phyloP scores from a whole-genome alignment of 164 flowering plant genomes.

The Magnolia officinalis region DNA sequence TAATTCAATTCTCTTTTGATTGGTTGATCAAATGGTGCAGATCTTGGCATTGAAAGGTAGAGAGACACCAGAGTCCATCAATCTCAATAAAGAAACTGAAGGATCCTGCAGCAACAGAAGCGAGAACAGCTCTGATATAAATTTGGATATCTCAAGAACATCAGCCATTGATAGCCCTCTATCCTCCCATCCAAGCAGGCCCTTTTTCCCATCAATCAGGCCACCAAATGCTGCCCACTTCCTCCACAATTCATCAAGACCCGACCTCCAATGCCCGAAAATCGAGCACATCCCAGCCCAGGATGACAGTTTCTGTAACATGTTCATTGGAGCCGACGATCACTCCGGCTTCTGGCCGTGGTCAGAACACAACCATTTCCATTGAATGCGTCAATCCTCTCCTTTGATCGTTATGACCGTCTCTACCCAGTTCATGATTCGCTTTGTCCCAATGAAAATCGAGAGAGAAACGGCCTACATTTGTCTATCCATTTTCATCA shows the following conservation, averaged over 20 bases:
- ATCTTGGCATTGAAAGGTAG: conserved; percentile 68
- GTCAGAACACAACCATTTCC: conserved; percentile 75
- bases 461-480: background rate
- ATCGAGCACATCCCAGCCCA: conserved; percentile 29
- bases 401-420: background rate
- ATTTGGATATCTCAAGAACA: conserved; percentile 68
- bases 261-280: conserved; percentile 37
- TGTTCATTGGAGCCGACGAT: conserved; percentile 81
- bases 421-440: background rate
- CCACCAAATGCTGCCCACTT: conserved; percentile 43
- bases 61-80: conserved; percentile 77
- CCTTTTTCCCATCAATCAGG: conserved; percentile 40
- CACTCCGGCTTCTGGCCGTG: conserved; percentile 95
- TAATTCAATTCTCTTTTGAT: conserved; percentile 2
- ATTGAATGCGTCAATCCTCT: conserved; percentile 31
- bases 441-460: background rate
- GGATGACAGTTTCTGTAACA: conserved; percentile 75
- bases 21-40: conserved; percentile 36
- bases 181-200: conserved; percentile 35
- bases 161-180: conserved; percentile 61
- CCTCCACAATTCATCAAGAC: conserved; percentile 47
- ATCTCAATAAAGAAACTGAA: conserved; percentile 93
- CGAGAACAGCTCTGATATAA: conserved; percentile 83
- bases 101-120: conserved; percentile 89
- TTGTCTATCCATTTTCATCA: background rate